Evolutionary conservation across 805 yeast species (phyloP).

Genomic region (Citeromyces matritensis): DNA sequence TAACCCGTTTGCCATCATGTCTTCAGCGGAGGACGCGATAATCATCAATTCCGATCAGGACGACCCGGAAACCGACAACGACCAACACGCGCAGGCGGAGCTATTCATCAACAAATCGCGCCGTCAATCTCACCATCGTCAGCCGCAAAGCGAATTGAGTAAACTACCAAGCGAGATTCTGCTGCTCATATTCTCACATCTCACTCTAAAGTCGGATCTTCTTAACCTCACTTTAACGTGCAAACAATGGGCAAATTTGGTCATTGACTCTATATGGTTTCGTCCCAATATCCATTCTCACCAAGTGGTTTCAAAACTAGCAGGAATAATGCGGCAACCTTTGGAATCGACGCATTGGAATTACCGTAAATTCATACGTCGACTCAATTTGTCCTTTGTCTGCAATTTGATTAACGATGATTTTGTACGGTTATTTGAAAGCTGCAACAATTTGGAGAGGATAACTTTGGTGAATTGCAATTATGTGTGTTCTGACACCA

Average conservation of each 20-base stretch:
- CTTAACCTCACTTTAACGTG: constrained; percentile 58
- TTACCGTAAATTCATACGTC: constrained; percentile 53
- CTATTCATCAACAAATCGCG: constrained; percentile 7
- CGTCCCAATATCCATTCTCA: constrained; percentile 58
- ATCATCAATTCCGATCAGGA: constrained; percentile 8
- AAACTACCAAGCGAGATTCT: constrained; percentile 46
- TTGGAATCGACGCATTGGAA: constrained; percentile 41
- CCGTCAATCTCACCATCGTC: constrained; percentile 8
- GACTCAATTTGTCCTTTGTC: constrained; percentile 68
- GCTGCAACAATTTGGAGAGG: constrained; percentile 70
- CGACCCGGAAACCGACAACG: constrained; percentile 17
- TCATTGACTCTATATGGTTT: constrained; percentile 75
- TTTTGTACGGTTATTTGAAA: constrained; percentile 41
- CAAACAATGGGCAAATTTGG: constrained; percentile 63
- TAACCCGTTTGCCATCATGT: no score
- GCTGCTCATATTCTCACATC: constrained; percentile 48
- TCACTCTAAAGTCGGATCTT: constrained; percentile 44
- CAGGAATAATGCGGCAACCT: constrained; percentile 36
- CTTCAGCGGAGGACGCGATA: no score
- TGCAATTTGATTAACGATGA: constrained; percentile 53
- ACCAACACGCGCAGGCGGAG: constrained; percentile 13
- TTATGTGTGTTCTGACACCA: constrained; percentile 41
- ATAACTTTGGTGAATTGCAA: constrained; percentile 75
- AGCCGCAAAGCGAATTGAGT: constrained; percentile 12
- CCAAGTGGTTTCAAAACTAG: constrained; percentile 32